These are phyloP conservation scores for Citrullus colocynthis DNA, from an alignment of 306 rosid genomes.

Conservation along the genomic window DNA sequence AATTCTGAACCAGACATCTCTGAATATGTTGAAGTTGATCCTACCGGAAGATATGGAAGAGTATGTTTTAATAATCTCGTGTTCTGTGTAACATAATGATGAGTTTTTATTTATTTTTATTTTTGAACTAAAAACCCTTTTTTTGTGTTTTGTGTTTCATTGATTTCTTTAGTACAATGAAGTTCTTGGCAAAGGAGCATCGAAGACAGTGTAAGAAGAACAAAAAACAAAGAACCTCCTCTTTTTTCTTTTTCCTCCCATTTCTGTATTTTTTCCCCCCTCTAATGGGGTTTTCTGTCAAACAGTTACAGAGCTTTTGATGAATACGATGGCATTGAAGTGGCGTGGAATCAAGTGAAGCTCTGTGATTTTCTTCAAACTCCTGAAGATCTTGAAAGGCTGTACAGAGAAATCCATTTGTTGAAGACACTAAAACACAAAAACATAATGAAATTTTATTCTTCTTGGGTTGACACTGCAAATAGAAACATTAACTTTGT, in stretches of 20 bases:
- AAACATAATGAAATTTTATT: conserved; percentile 79
- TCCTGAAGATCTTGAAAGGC: conserved; percentile 80
- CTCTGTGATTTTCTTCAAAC: conserved; percentile 59
- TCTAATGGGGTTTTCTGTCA: neutral
- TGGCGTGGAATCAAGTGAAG: conserved; percentile 98
- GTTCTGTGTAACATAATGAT: neutral
- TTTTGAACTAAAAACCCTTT: neutral
- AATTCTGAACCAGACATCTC: conserved; percentile 31
- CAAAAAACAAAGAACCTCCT: neutral
- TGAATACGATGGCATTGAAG: conserved; percentile 95
- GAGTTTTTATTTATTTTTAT: neutral
- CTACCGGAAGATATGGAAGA: conserved; percentile 98
- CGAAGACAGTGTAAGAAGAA: conserved; percentile 70
- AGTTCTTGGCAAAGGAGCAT: conserved; percentile 97
- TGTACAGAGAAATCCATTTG: conserved; percentile 87
- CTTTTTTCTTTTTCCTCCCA: neutral
- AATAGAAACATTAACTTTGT: conserved; percentile 88
- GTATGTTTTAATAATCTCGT: conserved; percentile 27
- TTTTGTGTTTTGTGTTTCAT: neutral
- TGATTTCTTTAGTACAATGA: conserved; percentile 54
- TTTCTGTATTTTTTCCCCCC: neutral
- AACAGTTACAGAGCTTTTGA: conserved; percentile 82
- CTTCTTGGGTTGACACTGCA: conserved; percentile 83
- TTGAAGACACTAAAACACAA: conserved; percentile 80
- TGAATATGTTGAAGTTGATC: conserved; percentile 90